Conservation (phyloP, 2,329 filamentous ascomycete genomes). For the Albophoma yamanashiensis region DNA sequence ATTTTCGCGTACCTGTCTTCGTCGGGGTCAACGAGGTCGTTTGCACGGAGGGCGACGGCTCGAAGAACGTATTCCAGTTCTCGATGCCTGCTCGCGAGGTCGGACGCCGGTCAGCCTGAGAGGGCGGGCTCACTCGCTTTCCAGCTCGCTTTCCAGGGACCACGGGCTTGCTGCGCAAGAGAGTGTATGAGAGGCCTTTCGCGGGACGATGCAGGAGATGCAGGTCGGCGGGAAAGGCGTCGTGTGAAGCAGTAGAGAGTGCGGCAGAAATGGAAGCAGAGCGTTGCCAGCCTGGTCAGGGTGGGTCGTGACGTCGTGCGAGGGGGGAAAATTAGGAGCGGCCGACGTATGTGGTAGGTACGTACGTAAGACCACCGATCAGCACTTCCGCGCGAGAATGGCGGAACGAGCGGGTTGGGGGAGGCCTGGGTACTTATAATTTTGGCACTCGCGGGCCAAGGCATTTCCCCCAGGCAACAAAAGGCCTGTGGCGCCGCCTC, state of each 20-base stretch:
- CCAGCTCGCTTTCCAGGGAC: conserved; percentile 4
- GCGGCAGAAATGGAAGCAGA: conserved; percentile 8
- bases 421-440: conserved; percentile 46
- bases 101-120: conserved; percentile 12
- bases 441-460: conserved; percentile 28
- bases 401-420: conserved; percentile 40
- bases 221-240: conserved; percentile 8
- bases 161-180: conserved; percentile 5
- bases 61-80: conserved; percentile 34
- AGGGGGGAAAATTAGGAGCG: conserved; percentile 23
- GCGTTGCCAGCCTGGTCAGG: conserved; percentile 11
- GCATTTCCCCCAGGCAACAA: conserved; percentile 31
- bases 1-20: conserved; percentile 21
- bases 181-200: conserved; percentile 6
- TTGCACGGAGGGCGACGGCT: conserved; percentile 21
- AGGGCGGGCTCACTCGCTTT: conserved; percentile 7
- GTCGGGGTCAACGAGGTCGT: conserved; percentile 23
- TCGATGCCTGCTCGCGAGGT: conserved; percentile 18
- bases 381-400: conserved; percentile 43
- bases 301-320: conserved; percentile 22
- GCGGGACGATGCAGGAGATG: conserved; percentile 5
- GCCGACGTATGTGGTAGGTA: conserved; percentile 37
- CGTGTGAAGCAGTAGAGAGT: conserved; percentile 10
- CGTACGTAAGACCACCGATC: conserved; percentile 44
- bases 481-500: conserved; percentile 32